Evolutionary conservation across 345 rosid species (phyloP), one percentile per base, ranked within the genome.

Genomic region (Ceriops tagal): DNA sequence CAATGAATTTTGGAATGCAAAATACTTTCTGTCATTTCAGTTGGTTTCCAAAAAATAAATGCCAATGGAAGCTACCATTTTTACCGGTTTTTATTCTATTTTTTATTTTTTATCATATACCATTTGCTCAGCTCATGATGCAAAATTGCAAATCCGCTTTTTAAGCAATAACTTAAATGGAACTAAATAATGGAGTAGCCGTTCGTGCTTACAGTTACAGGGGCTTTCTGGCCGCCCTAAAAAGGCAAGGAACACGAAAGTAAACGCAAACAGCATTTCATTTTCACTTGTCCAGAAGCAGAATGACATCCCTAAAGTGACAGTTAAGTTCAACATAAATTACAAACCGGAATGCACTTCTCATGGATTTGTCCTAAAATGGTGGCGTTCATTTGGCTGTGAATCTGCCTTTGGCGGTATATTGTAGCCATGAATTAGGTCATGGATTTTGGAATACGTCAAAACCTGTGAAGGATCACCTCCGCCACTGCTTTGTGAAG

Each of bases 391-490:
- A 69, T 83, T 91, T 63, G 86, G 67, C 78, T 66, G 87, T 60
- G 81, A 73, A 64, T 82, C 92, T 20, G 83, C 65, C 81, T 87
- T 84, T 7, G 88, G 68, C 7, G 88, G 76, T 26, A 79, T 51
- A 62, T 69, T 80, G 78, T 84, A 92, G 59, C 87, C 86, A 69
- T 77, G 79, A 55, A 84, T 86, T 75, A 87, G 77, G 70, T 87
- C 92, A 34, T 81, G 87, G 74, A 86, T 81, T 71, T 86, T 87
- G 62, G 89, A 77, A 79, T 81, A 86, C 79, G 89, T 80, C 79
- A 90, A 75, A 30, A 75, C 75, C 83, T 83, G 93, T 16, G 96
- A 84, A 31, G 96, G 83, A 71, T 90, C 98, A 27, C 84, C 70
- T 19, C 85, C 92, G 15, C 80, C 83, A 60, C 85, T 71, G 80